Evolutionary conservation across 352 stramenopile genomes (phyloP).

Genomic region (Globisporangium nunn): DNA sequence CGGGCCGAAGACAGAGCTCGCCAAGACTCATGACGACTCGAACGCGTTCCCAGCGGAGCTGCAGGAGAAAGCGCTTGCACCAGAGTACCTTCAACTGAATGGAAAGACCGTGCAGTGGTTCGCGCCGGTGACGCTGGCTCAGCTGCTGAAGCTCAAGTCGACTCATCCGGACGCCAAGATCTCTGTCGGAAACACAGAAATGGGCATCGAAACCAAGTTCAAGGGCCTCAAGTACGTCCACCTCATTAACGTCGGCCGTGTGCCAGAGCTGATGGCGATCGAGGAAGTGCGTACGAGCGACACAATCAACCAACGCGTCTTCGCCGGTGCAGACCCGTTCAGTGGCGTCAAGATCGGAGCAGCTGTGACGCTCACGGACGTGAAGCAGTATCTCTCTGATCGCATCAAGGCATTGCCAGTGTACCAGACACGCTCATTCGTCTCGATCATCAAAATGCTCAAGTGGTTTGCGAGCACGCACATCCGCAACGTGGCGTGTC

Average conservation of each 20-base stretch:
- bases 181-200: slow-evolving; percentile 95
- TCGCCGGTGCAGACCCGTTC: slow-evolving; percentile 31
- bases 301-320: slow-evolving; percentile 42
- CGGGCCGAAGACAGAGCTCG: slow-evolving; percentile 15
- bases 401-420: slow-evolving; percentile 25
- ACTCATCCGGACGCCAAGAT: slow-evolving; percentile 86
- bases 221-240: slow-evolving; percentile 80
- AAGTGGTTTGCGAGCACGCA: slow-evolving; percentile 97
- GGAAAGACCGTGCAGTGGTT: slow-evolving; percentile 88
- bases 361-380: slow-evolving; percentile 62
- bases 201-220: slow-evolving; percentile 95
- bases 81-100: slow-evolving; percentile 60
- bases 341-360: slow-evolving; percentile 76
- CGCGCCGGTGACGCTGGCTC: slow-evolving; percentile 82
- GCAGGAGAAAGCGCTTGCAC: slow-evolving; percentile 37
- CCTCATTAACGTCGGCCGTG: slow-evolving; percentile 63
- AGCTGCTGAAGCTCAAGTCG: slow-evolving; percentile 86
- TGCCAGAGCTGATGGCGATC: slow-evolving; percentile 55
- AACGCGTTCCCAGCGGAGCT: slow-evolving; percentile 53
- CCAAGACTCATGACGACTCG: slow-evolving; percentile 13
- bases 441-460: slow-evolving; percentile 85
- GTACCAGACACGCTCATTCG: slow-evolving; percentile 44
- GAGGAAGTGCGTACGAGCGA: slow-evolving; percentile 27
- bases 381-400: slow-evolving; percentile 53
- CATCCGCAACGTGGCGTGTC: slow-evolving; percentile 94